Percentiles rank a stretch among this genome's conserved stretches.
These are phyloP conservation scores for Pterocarpus santalinus DNA, from an alignment of 306 rosid genomes.

Conservation along the genomic window DNA sequence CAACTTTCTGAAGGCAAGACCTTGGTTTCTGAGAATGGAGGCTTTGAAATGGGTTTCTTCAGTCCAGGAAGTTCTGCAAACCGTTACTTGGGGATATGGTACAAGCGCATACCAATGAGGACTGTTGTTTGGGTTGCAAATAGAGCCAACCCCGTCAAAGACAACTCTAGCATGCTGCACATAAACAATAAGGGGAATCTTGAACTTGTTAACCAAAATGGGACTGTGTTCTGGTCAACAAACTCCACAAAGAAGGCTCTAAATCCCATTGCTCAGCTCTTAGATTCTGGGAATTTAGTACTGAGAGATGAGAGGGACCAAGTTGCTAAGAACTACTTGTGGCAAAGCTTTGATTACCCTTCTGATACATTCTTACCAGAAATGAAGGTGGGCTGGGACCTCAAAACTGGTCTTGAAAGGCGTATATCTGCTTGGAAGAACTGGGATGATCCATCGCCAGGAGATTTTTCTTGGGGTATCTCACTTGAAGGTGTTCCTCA, in stretches of 20 bases:
- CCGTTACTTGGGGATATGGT: slow-evolving; percentile 69
- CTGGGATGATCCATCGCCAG: slow-evolving; percentile 62
- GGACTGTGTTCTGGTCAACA: slow-evolving; percentile 54
- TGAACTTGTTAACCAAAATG: slow-evolving; percentile 39
- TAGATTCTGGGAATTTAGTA: slow-evolving; percentile 64
- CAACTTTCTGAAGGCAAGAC: slow-evolving; percentile 45
- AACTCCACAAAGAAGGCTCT: slow-evolving; percentile 15
- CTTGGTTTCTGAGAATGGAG: slow-evolving; percentile 48
- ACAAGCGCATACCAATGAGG: slow-evolving; percentile 48
- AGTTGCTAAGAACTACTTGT: slow-evolving; percentile 38
- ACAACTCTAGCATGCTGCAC: slow-evolving; percentile 51
- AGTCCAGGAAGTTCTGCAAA: slow-evolving; percentile 42
- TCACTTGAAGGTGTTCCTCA: slow-evolving; percentile 47
- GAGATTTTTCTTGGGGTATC: slow-evolving; percentile 51
- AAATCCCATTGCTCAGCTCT: slow-evolving; percentile 51
- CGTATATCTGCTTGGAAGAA: slow-evolving; percentile 55
- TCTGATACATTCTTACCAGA: slow-evolving; percentile 62
- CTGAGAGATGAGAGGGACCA: slow-evolving; percentile 49
- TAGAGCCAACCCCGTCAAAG: slow-evolving; percentile 53
- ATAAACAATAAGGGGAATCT: slow-evolving; percentile 43
- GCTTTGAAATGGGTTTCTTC: slow-evolving; percentile 53
- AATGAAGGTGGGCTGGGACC: slow-evolving; percentile 71
- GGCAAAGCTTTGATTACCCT: slow-evolving; percentile 82
- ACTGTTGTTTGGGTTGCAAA: slow-evolving; percentile 76
- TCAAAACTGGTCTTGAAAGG: slow-evolving; percentile 50